Percentiles rank a stretch among this genome's conserved stretches.
These are phyloP conservation scores for Russula virescens DNA, from an alignment of 768 basidiomycete genomes.

Conservation along the genomic window DNA sequence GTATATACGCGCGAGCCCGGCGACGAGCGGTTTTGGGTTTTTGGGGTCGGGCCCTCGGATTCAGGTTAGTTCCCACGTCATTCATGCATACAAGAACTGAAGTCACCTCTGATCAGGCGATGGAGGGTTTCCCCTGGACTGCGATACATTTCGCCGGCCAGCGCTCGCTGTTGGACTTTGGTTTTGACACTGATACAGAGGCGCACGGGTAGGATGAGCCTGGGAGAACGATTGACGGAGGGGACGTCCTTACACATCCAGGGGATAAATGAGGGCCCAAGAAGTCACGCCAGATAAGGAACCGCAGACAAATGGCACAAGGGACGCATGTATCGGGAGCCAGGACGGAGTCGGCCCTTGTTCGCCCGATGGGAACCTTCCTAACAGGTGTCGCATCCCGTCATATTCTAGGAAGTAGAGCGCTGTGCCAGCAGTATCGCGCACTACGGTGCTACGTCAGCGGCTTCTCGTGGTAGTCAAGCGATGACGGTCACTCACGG, in stretches of 20 bases:
- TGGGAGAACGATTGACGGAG: neutral
- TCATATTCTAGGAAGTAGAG: conserved; percentile 95
- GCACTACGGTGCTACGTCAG: conserved; percentile 42
- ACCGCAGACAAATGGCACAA: conserved; percentile 89
- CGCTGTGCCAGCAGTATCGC: conserved; percentile 85
- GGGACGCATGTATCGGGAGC: conserved; percentile 71
- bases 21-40: conserved; percentile 67
- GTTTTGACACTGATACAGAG: conserved; percentile 67
- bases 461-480: neutral
- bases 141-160: conserved; percentile 72
- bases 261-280: conserved; percentile 71
- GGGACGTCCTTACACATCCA: conserved; percentile 67
- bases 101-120: conserved; percentile 73
- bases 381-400: conserved; percentile 80
- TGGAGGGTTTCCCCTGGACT: conserved; percentile 66
- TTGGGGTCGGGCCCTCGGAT: conserved; percentile 67
- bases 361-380: conserved; percentile 69
- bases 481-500: conserved; percentile 38
- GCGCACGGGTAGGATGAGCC: conserved; percentile 20
- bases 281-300: conserved; percentile 75
- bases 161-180: conserved; percentile 88
- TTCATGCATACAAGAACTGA: neutral
- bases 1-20: conserved; percentile 81
- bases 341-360: conserved; percentile 79
- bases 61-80: neutral